Conservation (phyloP, 2,329 filamentous ascomycete species). For the Cercospora janseana region DNA sequence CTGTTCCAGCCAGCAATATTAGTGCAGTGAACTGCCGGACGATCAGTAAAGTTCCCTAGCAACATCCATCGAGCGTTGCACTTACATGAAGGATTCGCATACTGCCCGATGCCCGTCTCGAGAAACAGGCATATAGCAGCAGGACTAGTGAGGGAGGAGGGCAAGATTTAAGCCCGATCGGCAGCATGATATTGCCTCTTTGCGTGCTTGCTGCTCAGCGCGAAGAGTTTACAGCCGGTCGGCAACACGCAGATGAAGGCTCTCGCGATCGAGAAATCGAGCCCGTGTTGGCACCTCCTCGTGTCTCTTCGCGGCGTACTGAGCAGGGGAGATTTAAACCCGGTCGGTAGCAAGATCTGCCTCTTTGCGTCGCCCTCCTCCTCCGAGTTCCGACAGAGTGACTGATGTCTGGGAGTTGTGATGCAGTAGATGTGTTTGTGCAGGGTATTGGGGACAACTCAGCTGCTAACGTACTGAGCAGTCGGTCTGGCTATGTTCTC, state of each 20-base stretch:
- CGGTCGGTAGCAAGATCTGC: slow-evolving; percentile 14
- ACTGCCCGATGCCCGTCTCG: slow-evolving; percentile 5
- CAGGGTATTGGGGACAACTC: neutral
- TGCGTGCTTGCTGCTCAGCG: slow-evolving; percentile 14
- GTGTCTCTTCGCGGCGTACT: slow-evolving; percentile 10
- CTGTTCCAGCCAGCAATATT: slow-evolving; percentile 17
- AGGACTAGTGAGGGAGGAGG: slow-evolving; percentile 6
- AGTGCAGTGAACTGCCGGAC: slow-evolving; percentile 14
- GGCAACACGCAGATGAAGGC: slow-evolving; percentile 14
- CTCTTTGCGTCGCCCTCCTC: slow-evolving; percentile 13
- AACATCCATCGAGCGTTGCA: neutral
- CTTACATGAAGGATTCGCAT: slow-evolving; percentile 20
- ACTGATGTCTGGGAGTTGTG: neutral
- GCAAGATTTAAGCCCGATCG: slow-evolving; percentile 20
- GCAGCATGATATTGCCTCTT: slow-evolving; percentile 18
- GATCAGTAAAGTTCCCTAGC: neutral
- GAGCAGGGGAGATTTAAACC: slow-evolving; percentile 8
- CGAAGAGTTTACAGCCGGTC: slow-evolving; percentile 8
- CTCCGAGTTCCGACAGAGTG: neutral
- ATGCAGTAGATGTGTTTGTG: neutral
- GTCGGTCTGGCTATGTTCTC: neutral
- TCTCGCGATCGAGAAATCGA: slow-evolving; percentile 15
- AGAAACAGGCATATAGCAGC: slow-evolving; percentile 10
- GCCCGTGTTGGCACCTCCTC: slow-evolving; percentile 13
- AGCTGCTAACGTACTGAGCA: neutral